Percentiles rank a stretch among this genome's conserved stretches.
Evolutionary conservation across 1,284 basidiomycete species (phyloP).

Genomic region (Cystobasidium sp.): DNA sequence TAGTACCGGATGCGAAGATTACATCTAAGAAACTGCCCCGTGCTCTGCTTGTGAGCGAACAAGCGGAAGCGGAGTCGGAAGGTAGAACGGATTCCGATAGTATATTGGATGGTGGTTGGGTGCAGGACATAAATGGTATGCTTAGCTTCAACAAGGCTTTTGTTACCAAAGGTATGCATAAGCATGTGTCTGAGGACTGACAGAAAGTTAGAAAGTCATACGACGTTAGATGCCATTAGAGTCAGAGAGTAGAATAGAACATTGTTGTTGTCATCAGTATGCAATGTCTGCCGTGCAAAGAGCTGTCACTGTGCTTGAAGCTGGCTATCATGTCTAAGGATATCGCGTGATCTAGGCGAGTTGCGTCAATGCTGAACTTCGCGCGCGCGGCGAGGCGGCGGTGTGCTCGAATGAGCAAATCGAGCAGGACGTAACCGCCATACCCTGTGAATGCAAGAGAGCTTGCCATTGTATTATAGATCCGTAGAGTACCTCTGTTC

Average conservation of each 20-base stretch:
- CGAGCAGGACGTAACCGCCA: no score
- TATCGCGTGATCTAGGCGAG: slow-evolving; percentile 1
- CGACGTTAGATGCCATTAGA: neutral
- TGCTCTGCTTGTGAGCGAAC: slow-evolving; percentile 26
- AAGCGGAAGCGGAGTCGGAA: slow-evolving; percentile 11
- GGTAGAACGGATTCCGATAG: slow-evolving; percentile 56
- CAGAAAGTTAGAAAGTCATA: neutral
- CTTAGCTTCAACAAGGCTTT: slow-evolving; percentile 52
- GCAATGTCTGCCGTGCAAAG: no score
- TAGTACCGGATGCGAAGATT: slow-evolving; percentile 59
- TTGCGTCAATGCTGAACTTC: neutral
- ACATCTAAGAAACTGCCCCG: slow-evolving; percentile 20
- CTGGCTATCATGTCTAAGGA: no score
- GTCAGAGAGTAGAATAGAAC: neutral
- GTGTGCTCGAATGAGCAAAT: neutral
- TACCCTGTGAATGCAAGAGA: no score
- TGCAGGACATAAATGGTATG: slow-evolving; percentile 81
- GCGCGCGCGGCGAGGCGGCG: neutral
- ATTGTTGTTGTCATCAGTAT: neutral
- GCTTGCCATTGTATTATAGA: neutral
- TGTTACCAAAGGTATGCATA: slow-evolving; percentile 39
- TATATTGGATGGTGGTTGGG: slow-evolving; percentile 91
- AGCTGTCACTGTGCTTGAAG: no score
- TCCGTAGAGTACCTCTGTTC: neutral
- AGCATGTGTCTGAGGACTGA: slow-evolving; percentile 25